These are phyloP conservation scores for Eragrostis curvula DNA, from an alignment of 176 grass and related monocot species.

Conservation along the genomic window DNA sequence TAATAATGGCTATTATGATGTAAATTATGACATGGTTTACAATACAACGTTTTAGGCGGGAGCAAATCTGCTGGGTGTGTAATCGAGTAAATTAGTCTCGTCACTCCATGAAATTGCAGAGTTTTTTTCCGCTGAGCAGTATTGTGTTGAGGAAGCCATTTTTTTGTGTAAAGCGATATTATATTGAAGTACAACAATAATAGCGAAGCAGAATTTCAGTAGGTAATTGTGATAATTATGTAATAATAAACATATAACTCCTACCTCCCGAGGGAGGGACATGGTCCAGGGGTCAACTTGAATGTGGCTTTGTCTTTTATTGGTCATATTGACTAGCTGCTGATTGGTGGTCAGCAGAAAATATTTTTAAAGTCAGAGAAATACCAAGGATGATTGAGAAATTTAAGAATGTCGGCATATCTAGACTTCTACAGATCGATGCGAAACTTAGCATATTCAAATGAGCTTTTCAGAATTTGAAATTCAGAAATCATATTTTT, in stretches of 20 bases:
- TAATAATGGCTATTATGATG: not conserved
- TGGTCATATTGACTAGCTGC: not conserved
- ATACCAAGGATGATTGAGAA: not conserved
- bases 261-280: not conserved
- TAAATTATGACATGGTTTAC: not conserved
- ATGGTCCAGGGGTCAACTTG: not conserved
- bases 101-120: slow-evolving; percentile 1
- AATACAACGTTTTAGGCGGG: not conserved
- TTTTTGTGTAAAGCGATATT: not conserved
- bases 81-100: not conserved
- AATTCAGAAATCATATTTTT: not conserved
- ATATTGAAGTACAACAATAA: not conserved
- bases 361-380: not conserved
- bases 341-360: not conserved
- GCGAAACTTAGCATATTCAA: not conserved
- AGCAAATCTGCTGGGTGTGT: not conserved
- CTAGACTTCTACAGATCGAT: not conserved
- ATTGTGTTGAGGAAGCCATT: not conserved
- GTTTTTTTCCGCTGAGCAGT: not conserved
- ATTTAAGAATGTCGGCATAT: not conserved
- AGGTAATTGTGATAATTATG: not conserved
- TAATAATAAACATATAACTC: not conserved
- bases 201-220: not conserved
- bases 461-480: not conserved
- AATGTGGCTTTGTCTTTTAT: not conserved